Conservation (phyloP, 2,329 filamentous ascomycete genomes). For the Clonostachys chloroleuca region DNA sequence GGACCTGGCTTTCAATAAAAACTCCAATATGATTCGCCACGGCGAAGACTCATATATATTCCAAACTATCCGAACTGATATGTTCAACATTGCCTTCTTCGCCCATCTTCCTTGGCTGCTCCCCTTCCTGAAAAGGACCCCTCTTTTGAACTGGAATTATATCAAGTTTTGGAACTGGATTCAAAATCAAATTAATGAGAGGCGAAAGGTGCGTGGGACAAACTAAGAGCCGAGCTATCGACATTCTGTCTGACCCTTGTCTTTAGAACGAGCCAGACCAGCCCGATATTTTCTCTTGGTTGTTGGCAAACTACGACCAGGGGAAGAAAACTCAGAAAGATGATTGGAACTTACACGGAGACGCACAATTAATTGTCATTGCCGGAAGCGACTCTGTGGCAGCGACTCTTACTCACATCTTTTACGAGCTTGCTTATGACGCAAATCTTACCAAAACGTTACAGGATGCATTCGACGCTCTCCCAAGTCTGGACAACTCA, state of each 20-base stretch:
- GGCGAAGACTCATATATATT: conserved; percentile 12
- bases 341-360: conserved; percentile 9
- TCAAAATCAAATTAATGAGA: neutral
- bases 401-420: conserved; percentile 19
- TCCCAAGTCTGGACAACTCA: neutral
- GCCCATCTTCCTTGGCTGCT: conserved; percentile 12
- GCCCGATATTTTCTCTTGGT: conserved; percentile 9
- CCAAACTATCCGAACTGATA: conserved; percentile 5
- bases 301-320: neutral
- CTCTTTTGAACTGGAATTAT: conserved; percentile 10
- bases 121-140: conserved; percentile 11
- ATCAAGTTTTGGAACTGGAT: conserved; percentile 1
- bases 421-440: conserved; percentile 15
- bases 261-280: conserved; percentile 10
- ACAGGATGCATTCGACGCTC: neutral
- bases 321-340: conserved; percentile 2
- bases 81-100: conserved; percentile 11
- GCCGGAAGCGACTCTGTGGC: conserved; percentile 24
- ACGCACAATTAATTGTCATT: conserved; percentile 10
- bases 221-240: neutral
- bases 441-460: neutral
- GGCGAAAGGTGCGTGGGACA: neutral
- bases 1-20: conserved; percentile 26
- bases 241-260: neutral
- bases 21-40: conserved; percentile 23